Evolutionary conservation across 352 stramenopile species (phyloP).

Genomic region (Globisporangium barbulae): DNA sequence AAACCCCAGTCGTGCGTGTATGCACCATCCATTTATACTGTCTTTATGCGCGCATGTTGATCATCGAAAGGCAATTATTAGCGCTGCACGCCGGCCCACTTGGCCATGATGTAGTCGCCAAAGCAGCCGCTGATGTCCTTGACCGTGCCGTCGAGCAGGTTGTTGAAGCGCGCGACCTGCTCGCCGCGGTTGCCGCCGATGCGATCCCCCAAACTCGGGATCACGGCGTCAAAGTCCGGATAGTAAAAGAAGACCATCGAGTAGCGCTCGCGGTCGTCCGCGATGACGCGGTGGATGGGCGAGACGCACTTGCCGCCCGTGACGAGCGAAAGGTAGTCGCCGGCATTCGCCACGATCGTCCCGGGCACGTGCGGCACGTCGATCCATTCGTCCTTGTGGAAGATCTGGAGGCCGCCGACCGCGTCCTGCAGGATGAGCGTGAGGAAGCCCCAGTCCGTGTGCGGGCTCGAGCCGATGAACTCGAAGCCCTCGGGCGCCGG

Average conservation of each 20-base stretch:
- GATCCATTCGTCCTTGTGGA: constrained; percentile 65
- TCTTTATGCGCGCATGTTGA: not conserved
- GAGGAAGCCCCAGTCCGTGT: constrained; percentile 84
- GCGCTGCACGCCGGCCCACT: constrained; percentile 75
- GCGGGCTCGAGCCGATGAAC: constrained; percentile 79
- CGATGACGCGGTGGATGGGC: constrained; percentile 72
- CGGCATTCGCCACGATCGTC: constrained; percentile 72
- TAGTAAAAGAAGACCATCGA: constrained; percentile 89
- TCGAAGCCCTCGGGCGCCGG: constrained; percentile 46
- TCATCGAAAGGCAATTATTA: constrained; percentile 3
- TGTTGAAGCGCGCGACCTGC: constrained; percentile 51
- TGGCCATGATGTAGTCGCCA: constrained; percentile 81
- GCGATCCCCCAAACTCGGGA: constrained; percentile 37
- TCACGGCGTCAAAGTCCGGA: constrained; percentile 70
- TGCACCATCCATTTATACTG: not conserved
- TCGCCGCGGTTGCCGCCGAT: constrained; percentile 41
- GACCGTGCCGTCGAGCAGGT: constrained; percentile 65
- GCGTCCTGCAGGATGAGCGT: constrained; percentile 82
- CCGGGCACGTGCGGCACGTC: constrained; percentile 71
- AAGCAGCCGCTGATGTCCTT: constrained; percentile 55
- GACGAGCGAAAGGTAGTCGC: constrained; percentile 80
- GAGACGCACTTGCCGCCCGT: constrained; percentile 62
- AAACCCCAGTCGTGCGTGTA: constrained; percentile 1
- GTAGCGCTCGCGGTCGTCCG: constrained; percentile 67
- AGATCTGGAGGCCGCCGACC: constrained; percentile 68